phyloP scores from a whole-genome alignment of 768 basidiomycete genomes.

The Cytidiella melzeri region DNA sequence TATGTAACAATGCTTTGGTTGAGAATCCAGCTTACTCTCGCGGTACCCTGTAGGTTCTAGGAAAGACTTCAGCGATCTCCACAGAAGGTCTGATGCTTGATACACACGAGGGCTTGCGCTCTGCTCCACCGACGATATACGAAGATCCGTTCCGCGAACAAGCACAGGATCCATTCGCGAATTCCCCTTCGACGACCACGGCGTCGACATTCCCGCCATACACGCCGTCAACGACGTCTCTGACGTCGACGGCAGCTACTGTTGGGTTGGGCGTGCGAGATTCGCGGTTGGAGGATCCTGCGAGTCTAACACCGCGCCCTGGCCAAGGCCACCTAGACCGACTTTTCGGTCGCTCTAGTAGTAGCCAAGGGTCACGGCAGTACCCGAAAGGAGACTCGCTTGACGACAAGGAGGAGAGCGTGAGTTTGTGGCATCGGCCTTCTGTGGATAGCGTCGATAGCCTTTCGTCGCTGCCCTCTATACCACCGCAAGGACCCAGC shows the following conservation, averaged over 20 bases:
- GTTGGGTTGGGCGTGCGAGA: neutral
- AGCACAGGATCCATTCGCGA: conserved; percentile 11
- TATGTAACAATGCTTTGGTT: conserved; percentile 12
- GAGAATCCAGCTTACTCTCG: conserved; percentile 11
- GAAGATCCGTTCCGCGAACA: conserved; percentile 11
- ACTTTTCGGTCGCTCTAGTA: conserved; percentile 10
- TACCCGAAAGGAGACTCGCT: conserved; percentile 21
- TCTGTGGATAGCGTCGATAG: conserved; percentile 15
- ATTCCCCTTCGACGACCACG: conserved; percentile 18
- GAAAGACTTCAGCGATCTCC: too few relatives aligned
- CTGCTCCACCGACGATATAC: conserved; percentile 8
- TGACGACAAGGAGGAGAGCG: conserved; percentile 25
- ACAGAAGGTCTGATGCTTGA: conserved; percentile 4
- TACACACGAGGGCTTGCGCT: conserved; percentile 12
- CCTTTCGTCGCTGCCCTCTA: neutral
- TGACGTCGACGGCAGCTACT: conserved; percentile 7
- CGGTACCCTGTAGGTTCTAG: too few relatives aligned
- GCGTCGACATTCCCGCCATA: conserved; percentile 17
- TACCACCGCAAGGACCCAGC: conserved; percentile 1
- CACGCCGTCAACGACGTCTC: conserved; percentile 2
- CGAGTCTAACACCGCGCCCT: neutral
- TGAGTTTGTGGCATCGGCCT: conserved; percentile 18
- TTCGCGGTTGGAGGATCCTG: neutral
- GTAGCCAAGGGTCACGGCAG: conserved; percentile 6
- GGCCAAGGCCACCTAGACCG: neutral